Conservation (phyloP, 805 yeast species). For the Saturnispora bothae region DNA sequence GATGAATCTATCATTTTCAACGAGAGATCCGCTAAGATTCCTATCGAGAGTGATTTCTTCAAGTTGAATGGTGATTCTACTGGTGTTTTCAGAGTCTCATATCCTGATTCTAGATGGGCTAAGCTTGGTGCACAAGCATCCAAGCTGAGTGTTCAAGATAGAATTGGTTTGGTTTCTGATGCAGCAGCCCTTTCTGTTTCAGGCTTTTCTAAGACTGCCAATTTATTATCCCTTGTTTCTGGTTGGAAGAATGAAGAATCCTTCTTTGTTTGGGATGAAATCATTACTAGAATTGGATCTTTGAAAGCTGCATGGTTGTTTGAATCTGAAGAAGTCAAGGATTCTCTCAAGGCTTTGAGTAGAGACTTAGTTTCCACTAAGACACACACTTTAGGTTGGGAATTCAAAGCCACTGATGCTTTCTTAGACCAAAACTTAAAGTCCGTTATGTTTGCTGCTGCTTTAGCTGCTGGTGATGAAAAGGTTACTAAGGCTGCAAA, state of each 20-base stretch:
- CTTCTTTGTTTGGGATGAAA: slow-evolving; percentile 49
- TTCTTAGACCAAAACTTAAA: slow-evolving; percentile 30
- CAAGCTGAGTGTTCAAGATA: slow-evolving; percentile 37
- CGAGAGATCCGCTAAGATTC: slow-evolving; percentile 16
- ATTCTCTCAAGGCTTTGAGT: slow-evolving; percentile 27
- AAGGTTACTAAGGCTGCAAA: slow-evolving; percentile 25
- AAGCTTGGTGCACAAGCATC: slow-evolving; percentile 30
- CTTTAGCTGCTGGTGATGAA: slow-evolving; percentile 32
- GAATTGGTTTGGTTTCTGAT: slow-evolving; percentile 49
- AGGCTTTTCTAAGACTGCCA: slow-evolving; percentile 34
- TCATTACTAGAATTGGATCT: slow-evolving; percentile 32
- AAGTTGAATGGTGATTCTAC: slow-evolving; percentile 42
- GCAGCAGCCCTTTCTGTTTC: slow-evolving; percentile 40
- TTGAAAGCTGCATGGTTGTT: slow-evolving; percentile 28
- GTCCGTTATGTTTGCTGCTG: slow-evolving; percentile 33
- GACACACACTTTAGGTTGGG: slow-evolving; percentile 56
- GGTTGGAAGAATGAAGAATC: slow-evolving; percentile 31
- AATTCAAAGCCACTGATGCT: slow-evolving; percentile 68
- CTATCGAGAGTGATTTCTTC: slow-evolving; percentile 24
- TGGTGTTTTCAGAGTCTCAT: slow-evolving; percentile 47
- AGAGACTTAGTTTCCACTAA: slow-evolving; percentile 20
- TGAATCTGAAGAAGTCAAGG: slow-evolving; percentile 26
- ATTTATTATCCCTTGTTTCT: slow-evolving; percentile 36
- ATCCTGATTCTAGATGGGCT: slow-evolving; percentile 30
- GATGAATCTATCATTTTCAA: slow-evolving; percentile 23